Percentiles rank a stretch among this genome's conserved stretches.
Conservation (phyloP, 768 basidiomycete species). For the Amanita rubescens region DNA sequence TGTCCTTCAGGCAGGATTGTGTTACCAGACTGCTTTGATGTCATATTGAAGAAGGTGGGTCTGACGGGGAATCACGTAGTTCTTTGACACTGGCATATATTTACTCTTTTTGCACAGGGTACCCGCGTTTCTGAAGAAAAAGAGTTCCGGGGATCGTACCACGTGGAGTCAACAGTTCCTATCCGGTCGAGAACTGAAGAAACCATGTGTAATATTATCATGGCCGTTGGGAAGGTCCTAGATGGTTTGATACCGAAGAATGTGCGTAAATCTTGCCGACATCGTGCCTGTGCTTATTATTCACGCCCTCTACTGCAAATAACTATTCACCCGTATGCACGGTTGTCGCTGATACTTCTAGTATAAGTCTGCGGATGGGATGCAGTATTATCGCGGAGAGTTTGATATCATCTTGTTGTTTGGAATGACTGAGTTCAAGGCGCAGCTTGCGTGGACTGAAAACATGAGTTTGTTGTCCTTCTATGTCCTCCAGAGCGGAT, state of each 20-base stretch:
- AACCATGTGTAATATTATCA: no score
- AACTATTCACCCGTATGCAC: constrained; percentile 24
- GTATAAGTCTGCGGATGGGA: neutral
- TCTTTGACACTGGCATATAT: neutral
- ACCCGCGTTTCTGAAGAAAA: constrained; percentile 32
- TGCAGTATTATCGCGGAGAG: constrained; percentile 17
- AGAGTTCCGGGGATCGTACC: constrained; percentile 34
- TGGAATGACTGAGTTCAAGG: constrained; percentile 38
- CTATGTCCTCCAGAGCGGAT: neutral
- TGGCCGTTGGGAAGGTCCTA: constrained; percentile 14
- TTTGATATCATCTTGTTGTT: no score
- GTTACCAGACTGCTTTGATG: constrained; percentile 33
- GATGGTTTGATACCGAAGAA: constrained; percentile 23
- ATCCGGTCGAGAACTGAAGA: no score
- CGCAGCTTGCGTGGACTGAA: constrained; percentile 34
- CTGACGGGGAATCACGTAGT: neutral
- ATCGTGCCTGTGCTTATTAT: neutral
- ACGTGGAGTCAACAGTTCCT: constrained; percentile 19
- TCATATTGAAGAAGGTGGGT: constrained; percentile 35
- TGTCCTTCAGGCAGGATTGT: constrained; percentile 30
- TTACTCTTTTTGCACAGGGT: no score
- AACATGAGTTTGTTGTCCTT: constrained; percentile 23
- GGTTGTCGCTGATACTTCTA: constrained; percentile 19
- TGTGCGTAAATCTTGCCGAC: constrained; percentile 13
- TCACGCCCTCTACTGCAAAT: constrained; percentile 8